phyloP scores from a whole-genome alignment of 1,284 basidiomycete species.

The Moesziomyces sp. region DNA sequence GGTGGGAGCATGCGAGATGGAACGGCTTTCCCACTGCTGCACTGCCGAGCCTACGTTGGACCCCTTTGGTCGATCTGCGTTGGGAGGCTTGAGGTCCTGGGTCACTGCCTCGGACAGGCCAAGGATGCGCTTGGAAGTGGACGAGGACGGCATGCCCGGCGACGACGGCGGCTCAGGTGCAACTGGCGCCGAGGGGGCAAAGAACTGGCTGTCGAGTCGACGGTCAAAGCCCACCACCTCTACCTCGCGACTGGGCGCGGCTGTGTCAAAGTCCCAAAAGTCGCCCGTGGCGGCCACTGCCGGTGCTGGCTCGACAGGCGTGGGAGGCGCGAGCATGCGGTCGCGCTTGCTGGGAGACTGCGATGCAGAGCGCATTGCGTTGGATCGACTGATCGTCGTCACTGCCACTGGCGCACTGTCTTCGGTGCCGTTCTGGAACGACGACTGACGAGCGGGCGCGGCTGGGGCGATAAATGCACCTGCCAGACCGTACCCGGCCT shows the following conservation, averaged over 20 bases:
- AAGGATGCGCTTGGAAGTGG: conserved; percentile 22
- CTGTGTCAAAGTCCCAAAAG: conserved; percentile 20
- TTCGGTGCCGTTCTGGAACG: conserved; percentile 3
- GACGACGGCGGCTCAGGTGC: conserved; percentile 16
- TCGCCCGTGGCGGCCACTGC: not conserved
- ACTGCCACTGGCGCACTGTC: not conserved
- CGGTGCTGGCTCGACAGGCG: not conserved
- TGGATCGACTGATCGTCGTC: conserved; percentile 7
- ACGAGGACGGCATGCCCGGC: conserved; percentile 12
- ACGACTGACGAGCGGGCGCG: conserved; percentile 12
- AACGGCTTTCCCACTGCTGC: conserved; percentile 44
- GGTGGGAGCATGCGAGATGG: conserved; percentile 5
- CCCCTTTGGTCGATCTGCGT: not conserved
- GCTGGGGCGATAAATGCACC: conserved; percentile 18
- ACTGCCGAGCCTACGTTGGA: conserved; percentile 44
- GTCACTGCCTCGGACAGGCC: conserved; percentile 14
- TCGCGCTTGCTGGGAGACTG: conserved; percentile 12
- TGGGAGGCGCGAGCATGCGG: not conserved
- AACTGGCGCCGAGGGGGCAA: not conserved
- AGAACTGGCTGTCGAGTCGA: conserved; percentile 30
- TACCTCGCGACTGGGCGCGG: conserved; percentile 4
- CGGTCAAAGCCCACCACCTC: conserved; percentile 10
- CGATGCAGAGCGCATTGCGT: conserved; percentile 13
- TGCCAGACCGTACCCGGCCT: conserved; percentile 20
- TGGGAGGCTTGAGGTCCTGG: conserved; percentile 11